These are phyloP conservation scores for baker's yeast (Saccharomyces cerevisiae) DNA, from an alignment of 805 yeast genomes.

Conservation along the genomic window DNA sequence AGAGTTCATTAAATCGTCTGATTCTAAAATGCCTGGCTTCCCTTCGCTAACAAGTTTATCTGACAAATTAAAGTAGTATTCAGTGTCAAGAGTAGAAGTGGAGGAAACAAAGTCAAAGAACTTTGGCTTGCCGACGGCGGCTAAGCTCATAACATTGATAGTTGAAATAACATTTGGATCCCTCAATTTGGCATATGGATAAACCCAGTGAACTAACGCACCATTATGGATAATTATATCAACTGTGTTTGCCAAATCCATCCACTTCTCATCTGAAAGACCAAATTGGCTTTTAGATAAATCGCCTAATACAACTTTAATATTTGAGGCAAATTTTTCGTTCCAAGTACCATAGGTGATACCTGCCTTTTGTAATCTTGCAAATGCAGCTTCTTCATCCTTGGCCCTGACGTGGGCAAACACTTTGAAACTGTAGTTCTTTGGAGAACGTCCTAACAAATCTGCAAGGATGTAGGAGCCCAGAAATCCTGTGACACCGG, in stretches of 20 bases:
- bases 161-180: conserved; percentile 91
- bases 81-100: conserved; percentile 85
- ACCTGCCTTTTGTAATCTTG: conserved; percentile 69
- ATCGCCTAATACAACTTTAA: conserved; percentile 77
- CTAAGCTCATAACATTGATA: conserved; percentile 66
- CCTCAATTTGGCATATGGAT: conserved; percentile 81
- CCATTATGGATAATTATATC: conserved; percentile 93
- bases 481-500: conserved; percentile 94
- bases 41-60: conserved; percentile 62
- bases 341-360: conserved; percentile 64
- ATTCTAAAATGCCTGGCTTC: conserved; percentile 64
- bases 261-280: conserved; percentile 49
- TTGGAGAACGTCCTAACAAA: conserved; percentile 47
- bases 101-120: conserved; percentile 88
- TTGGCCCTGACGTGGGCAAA: conserved; percentile 89
- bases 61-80: conserved; percentile 67
- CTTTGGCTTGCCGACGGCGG: conserved; percentile 68
- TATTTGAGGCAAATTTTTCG: conserved; percentile 44
- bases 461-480: conserved; percentile 86
- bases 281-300: conserved; percentile 71
- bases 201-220: conserved; percentile 98
- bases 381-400: conserved; percentile 57
- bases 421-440: conserved; percentile 42
- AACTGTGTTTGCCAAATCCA: conserved; percentile 43
- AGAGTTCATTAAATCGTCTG: conserved; percentile 79